Percentiles rank a stretch among this genome's conserved stretches.
Conservation (phyloP, 176 grass and related monocot species). For the Phyllostachys edulis region DNA sequence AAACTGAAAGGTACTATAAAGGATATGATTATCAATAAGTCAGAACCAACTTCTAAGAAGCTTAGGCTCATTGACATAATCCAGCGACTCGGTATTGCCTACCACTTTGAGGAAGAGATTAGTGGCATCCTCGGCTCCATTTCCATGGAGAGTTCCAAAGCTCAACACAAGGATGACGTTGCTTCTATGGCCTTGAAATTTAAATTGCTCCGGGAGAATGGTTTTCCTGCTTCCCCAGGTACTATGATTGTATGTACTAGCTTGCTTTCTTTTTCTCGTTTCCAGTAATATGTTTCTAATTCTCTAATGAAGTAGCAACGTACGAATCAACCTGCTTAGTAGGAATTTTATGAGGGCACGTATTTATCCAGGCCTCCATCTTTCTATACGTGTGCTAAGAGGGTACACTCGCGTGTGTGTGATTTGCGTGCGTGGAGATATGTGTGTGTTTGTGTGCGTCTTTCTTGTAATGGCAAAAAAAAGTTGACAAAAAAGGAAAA, state of each 20-base stretch:
- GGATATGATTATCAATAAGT: neutral
- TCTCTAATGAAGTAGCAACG: too few species aligned
- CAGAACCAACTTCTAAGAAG: neutral
- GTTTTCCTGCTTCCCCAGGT: slow-evolving; percentile 36
- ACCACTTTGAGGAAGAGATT: slow-evolving; percentile 51
- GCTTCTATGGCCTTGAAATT: slow-evolving; percentile 34
- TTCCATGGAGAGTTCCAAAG: neutral
- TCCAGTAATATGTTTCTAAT: too few species aligned
- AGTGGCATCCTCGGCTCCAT: slow-evolving; percentile 14
- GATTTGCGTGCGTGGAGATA: too few species aligned
- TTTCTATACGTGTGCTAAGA: too few species aligned
- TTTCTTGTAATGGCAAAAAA: too few species aligned
- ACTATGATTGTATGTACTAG: neutral
- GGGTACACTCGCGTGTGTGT: too few species aligned
- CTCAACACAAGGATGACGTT: neutral
- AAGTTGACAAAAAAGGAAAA: too few species aligned
- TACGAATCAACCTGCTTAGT: too few species aligned
- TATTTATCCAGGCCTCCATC: too few species aligned
- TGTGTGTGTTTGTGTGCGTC: too few species aligned
- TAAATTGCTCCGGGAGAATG: slow-evolving; percentile 47
- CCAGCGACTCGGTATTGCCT: slow-evolving; percentile 47
- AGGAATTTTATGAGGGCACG: too few species aligned
- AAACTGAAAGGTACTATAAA: slow-evolving; percentile 19
- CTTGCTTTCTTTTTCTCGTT: too few species aligned
- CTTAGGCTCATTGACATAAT: slow-evolving; percentile 31